phyloP scores from a whole-genome alignment of 768 basidiomycete genomes.

The Dioszegia crocea region DNA sequence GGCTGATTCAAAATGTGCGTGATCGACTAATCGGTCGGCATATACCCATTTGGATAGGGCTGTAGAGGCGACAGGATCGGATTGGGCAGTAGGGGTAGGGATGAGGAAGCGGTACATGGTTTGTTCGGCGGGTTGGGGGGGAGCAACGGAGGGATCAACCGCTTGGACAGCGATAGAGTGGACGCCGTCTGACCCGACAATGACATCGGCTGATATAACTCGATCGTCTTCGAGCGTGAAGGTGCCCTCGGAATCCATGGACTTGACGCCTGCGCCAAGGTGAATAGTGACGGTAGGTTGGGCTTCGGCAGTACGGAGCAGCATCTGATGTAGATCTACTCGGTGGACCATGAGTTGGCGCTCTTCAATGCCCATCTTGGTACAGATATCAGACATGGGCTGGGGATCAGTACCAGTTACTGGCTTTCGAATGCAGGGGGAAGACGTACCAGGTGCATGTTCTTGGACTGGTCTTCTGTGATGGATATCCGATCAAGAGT shows the following conservation, averaged over 20 bases:
- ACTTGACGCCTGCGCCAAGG: slow-evolving; percentile 9
- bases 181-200: slow-evolving; percentile 35
- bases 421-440: slow-evolving; percentile 4
- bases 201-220: slow-evolving; percentile 20
- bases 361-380: neutral
- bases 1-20: neutral
- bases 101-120: slow-evolving; percentile 7
- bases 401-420: slow-evolving; percentile 7
- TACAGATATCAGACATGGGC: neutral
- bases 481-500: neutral
- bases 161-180: slow-evolving; percentile 6
- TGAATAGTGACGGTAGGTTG: slow-evolving; percentile 22
- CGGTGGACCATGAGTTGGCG: slow-evolving; percentile 14
- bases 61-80: neutral
- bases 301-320: slow-evolving; percentile 15
- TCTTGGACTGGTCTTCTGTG: slow-evolving; percentile 21
- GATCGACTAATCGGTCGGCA: neutral
- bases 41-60: neutral
- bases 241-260: slow-evolving; percentile 23
- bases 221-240: slow-evolving; percentile 26
- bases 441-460: slow-evolving; percentile 3
- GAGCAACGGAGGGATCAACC: neutral
- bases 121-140: neutral
- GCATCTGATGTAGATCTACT: slow-evolving; percentile 26
- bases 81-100: neutral